phyloP scores from a whole-genome alignment of 495 filamentous ascomycete genomes.

The Neurospora terricola region DNA sequence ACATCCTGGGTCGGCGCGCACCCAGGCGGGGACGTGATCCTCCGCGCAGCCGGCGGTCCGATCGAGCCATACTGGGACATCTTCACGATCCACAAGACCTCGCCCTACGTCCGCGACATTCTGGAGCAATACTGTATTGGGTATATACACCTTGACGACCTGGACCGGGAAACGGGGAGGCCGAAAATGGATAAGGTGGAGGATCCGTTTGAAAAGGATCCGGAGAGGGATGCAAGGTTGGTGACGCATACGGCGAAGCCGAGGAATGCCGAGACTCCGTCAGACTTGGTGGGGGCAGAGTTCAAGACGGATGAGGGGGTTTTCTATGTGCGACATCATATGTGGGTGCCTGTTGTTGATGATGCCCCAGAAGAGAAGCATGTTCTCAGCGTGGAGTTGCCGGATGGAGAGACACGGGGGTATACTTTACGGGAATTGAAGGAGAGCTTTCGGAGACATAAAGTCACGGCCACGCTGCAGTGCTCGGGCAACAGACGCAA shows the following conservation, averaged over 20 bases:
- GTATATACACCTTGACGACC: conserved; percentile 38
- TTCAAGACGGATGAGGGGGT: conserved; percentile 45
- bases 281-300: conserved; percentile 26
- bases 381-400: conserved; percentile 42
- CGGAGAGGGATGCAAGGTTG: conserved; percentile 37
- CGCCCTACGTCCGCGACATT: conserved; percentile 46
- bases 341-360: conserved; percentile 47
- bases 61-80: conserved; percentile 57
- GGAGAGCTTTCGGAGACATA: conserved; percentile 39
- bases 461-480: conserved; percentile 47
- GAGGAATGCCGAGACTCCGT: conserved; percentile 48
- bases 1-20: conserved; percentile 49
- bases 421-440: conserved; percentile 46
- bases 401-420: conserved; percentile 37
- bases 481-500: conserved; percentile 54
- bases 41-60: conserved; percentile 44
- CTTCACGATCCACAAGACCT: conserved; percentile 47
- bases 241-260: conserved; percentile 39
- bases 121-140: conserved; percentile 46
- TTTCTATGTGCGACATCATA: conserved; percentile 55
- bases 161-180: conserved; percentile 32
- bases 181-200: conserved; percentile 36
- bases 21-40: conserved; percentile 50
- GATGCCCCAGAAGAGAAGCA: conserved; percentile 29
- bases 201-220: conserved; percentile 47